These are phyloP conservation scores for Stellera chamaejasme DNA, from an alignment of 345 rosid species.

Conservation along the genomic window DNA sequence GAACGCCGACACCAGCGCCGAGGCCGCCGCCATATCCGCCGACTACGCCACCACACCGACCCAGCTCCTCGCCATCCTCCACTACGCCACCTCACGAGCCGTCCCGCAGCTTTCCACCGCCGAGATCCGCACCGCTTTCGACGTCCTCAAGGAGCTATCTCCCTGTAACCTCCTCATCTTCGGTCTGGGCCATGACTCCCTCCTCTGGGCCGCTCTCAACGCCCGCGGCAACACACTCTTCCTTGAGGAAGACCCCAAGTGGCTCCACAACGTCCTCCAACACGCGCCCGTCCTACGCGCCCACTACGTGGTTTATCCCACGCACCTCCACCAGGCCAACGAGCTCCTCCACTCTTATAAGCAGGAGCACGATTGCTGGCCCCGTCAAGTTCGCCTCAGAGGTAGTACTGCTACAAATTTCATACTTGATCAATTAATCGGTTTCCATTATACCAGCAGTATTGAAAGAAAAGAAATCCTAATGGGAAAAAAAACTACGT, in stretches of 20 bases:
- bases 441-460: too few relatives aligned
- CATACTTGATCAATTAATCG: background rate
- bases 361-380: slow-evolving; percentile 28
- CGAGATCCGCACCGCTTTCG: slow-evolving; percentile 31
- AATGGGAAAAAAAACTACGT: too few relatives aligned
- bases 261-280: slow-evolving; percentile 24
- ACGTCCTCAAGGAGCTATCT: slow-evolving; percentile 29
- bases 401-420: background rate
- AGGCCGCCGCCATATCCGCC: slow-evolving; percentile 4
- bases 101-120: slow-evolving; percentile 32
- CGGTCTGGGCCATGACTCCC: slow-evolving; percentile 53
- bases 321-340: slow-evolving; percentile 41
- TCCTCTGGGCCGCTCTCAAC: slow-evolving; percentile 51
- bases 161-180: slow-evolving; percentile 58
- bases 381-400: slow-evolving; percentile 18
- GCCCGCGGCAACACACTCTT: slow-evolving; percentile 42
- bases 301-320: slow-evolving; percentile 29
- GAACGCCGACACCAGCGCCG: slow-evolving; percentile 4
- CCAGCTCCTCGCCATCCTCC: slow-evolving; percentile 47
- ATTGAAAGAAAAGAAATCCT: too few relatives aligned
- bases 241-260: slow-evolving; percentile 48
- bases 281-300: slow-evolving; percentile 25
- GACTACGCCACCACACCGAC: slow-evolving; percentile 19
- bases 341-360: slow-evolving; percentile 23
- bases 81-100: slow-evolving; percentile 41